These are phyloP conservation scores for Malus fusca DNA, from an alignment of 306 rosid species.

Conservation along the genomic window DNA sequence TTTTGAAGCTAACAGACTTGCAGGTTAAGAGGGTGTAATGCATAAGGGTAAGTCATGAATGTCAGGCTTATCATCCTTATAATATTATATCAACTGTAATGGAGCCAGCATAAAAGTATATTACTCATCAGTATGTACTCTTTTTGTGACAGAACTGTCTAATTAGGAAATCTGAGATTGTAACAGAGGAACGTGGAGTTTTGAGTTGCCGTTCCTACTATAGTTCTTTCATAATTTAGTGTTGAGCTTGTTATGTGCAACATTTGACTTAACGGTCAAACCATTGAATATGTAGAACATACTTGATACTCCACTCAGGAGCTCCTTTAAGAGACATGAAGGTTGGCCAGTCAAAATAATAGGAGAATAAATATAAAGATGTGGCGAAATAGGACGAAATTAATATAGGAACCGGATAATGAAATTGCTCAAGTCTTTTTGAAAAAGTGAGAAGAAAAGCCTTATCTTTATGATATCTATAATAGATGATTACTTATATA, in stretches of 20 bases:
- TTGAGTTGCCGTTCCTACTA: background rate
- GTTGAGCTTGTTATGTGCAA: background rate
- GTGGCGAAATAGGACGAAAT: background rate
- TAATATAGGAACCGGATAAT: background rate
- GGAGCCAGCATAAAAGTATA: background rate
- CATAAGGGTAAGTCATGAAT: background rate
- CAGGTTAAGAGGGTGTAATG: background rate
- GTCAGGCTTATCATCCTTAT: slow-evolving; percentile 1
- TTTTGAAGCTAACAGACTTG: background rate
- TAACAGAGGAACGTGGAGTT: background rate
- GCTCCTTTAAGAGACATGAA: background rate
- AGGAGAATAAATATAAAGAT: background rate
- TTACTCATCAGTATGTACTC: background rate
- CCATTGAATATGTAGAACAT: background rate
- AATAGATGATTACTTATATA: background rate
- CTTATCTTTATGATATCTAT: background rate
- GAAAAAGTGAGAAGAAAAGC: background rate
- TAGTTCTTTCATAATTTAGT: background rate
- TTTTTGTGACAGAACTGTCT: background rate
- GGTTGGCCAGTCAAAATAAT: background rate
- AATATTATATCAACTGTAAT: background rate
- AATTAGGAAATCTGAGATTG: background rate
- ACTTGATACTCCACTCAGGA: background rate
- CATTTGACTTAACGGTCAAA: background rate
- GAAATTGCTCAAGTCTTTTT: background rate